These are phyloP conservation scores for Mycena galopus DNA, from an alignment of 768 basidiomycete genomes.

Conservation along the genomic window DNA sequence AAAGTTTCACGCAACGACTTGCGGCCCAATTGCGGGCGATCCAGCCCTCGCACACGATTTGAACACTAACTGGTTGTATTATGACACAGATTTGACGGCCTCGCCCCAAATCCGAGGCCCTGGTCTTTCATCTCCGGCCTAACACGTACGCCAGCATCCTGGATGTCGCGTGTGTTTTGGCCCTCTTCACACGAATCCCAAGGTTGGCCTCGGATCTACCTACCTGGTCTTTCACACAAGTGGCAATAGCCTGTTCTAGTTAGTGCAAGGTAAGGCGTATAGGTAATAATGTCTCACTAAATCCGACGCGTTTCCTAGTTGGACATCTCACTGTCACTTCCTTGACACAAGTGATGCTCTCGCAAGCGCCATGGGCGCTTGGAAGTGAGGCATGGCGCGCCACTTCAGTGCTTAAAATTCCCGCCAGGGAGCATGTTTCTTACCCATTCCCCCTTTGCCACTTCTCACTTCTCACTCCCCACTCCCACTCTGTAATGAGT, in stretches of 20 bases:
- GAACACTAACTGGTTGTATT: too few species aligned
- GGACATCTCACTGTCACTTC: not conserved
- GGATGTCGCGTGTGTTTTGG: constrained; percentile 11
- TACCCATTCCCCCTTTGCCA: not conserved
- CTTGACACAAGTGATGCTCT: not conserved
- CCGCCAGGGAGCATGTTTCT: not conserved
- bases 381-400: not conserved
- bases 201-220: not conserved
- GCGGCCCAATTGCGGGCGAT: too few species aligned
- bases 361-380: constrained; percentile 13
- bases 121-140: constrained; percentile 6
- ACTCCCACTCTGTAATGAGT: not conserved
- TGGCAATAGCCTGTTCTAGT: not conserved
- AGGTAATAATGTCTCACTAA: not conserved
- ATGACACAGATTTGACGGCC: too few species aligned
- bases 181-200: not conserved
- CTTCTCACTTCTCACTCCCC: too few species aligned
- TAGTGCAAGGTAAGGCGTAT: not conserved
- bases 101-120: not conserved
- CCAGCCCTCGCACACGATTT: too few species aligned
- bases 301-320: not conserved
- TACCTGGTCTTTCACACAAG: not conserved
- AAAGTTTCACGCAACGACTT: too few species aligned
- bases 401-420: constrained; percentile 5
- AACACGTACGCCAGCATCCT: constrained; percentile 6